phyloP scores from a whole-genome alignment of 225 moss, liverwort and hornwort genomes.

The Sphagnum tenellum region DNA sequence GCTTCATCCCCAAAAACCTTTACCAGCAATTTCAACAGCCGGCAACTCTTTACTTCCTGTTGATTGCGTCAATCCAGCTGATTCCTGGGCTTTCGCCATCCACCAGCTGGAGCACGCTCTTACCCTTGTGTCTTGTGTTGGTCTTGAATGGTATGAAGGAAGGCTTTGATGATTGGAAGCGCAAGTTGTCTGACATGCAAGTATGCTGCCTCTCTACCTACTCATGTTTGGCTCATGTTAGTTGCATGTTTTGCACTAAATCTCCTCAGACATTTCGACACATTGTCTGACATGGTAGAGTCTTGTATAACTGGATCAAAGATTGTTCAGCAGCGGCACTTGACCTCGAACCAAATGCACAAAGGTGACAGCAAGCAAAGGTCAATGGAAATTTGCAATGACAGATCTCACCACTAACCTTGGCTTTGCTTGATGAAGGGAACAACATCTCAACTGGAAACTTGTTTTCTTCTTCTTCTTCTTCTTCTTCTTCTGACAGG shows the following conservation, averaged over 20 bases:
- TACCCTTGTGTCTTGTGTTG: constrained; percentile 70
- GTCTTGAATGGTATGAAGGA: constrained; percentile 76
- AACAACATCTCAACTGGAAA: neutral
- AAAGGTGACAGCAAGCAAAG: no score
- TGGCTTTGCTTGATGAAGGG: no score
- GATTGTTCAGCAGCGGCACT: no score
- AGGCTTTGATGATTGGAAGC: constrained; percentile 65
- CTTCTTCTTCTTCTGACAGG: constrained; percentile 20
- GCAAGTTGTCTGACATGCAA: constrained; percentile 51
- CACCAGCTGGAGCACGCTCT: constrained; percentile 56
- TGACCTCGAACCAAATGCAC: no score
- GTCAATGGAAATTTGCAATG: no score
- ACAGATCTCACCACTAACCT: no score
- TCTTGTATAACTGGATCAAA: no score
- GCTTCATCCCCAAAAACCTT: constrained; percentile 63
- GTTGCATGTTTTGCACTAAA: no score
- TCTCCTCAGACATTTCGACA: no score
- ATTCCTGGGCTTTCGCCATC: constrained; percentile 48
- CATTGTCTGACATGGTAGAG: no score
- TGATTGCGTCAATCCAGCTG: constrained; percentile 66
- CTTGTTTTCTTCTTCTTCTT: no score
- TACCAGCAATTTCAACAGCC: constrained; percentile 50
- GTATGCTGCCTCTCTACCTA: constrained; percentile 19
- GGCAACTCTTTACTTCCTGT: constrained; percentile 74
- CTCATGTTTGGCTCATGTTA: no score